Base-by-base conservation (phyloP, 1,284 basidiomycete species). In the Trichosporon sp. region DNA sequence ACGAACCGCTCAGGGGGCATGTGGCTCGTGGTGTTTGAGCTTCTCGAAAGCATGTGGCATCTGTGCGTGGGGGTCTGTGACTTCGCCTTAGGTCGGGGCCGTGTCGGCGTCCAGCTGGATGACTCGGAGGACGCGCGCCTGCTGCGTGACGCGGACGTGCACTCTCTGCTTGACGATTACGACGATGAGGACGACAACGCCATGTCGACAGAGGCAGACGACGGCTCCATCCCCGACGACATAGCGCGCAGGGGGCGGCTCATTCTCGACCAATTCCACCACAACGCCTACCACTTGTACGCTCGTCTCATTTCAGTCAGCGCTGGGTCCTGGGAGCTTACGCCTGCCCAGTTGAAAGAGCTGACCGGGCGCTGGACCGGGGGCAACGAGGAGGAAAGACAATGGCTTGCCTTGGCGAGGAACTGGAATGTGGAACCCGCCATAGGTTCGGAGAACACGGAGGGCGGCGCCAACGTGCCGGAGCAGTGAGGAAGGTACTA, bases 21-120 rank as follows among this genome's bases (percentile, higher is more conserved):
- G 76, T 83, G 81, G 81, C 70, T 83, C 14, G 38, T 81, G 19
- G 76, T 78, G 35, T 81, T 80, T 37, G 79, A 80, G 70, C 43
- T 83, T 31, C 67, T 80, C 14, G 78, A 78, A 66, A 67, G 74
- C 19, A 65, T 78, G 14, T 83, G 78, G 78, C 71, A 71, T 31
- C 68, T 83, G 1, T 83, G 81, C 72, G 74, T 78, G 4, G 81
- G 81, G 12, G 80, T 83, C 38, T 83, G 81, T 74, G 80, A 80
- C 70, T 83, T 79, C 67, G 81, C 81, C 1, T 69, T 81, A 0
- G 81, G 80, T 2, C 69, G 76, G 8, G 81, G 80, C 2, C 32
- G 63, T 4, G 72, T 77, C 1, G 76, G 72, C 0, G 66, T 79
- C 5, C 66, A 67, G 12, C 71, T 81, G 8, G 74, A 74, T 4